Conservation (phyloP, 768 basidiomycete genomes). For the Lactarius trivialis region DNA sequence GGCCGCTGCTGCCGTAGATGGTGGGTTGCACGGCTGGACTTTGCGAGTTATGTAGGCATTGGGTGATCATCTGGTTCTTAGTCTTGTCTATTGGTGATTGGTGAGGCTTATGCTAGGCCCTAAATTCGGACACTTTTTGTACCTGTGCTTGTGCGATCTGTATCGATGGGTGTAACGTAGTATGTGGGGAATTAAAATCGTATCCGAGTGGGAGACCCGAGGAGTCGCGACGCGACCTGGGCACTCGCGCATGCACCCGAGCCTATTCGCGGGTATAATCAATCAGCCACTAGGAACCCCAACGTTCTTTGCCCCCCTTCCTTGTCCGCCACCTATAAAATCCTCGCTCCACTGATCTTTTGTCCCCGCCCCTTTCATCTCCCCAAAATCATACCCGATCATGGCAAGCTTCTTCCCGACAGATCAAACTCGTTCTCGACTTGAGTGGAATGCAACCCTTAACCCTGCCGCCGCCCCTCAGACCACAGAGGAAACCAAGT, state of each 20-base stretch:
- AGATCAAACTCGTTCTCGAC: slow-evolving; percentile 55
- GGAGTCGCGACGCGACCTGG: slow-evolving; percentile 11
- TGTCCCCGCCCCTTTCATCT: neutral
- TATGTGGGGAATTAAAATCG: neutral
- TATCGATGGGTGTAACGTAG: slow-evolving; percentile 10
- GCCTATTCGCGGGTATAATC: slow-evolving; percentile 11
- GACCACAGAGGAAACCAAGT: slow-evolving; percentile 76
- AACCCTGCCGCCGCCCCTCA: slow-evolving; percentile 64
- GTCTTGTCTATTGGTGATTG: slow-evolving; percentile 8
- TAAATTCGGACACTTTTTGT: neutral
- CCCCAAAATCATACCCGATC: neutral
- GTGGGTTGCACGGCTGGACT: slow-evolving; percentile 71
- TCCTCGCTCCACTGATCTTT: neutral
- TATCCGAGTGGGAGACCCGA: neutral
- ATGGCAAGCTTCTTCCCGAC: slow-evolving; percentile 23
- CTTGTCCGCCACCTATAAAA: slow-evolving; percentile 3
- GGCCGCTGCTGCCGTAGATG: slow-evolving; percentile 57
- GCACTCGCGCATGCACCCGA: neutral
- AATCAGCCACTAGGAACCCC: slow-evolving; percentile 4
- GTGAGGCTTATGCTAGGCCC: slow-evolving; percentile 1
- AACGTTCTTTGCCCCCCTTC: slow-evolving; percentile 9
- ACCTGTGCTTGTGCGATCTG: slow-evolving; percentile 12
- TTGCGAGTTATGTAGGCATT: slow-evolving; percentile 61
- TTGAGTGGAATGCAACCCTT: slow-evolving; percentile 88
- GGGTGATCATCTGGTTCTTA: slow-evolving; percentile 10